Base-by-base conservation (phyloP, 352 stramenopile species). In the Phytophthora agathidicida region DNA sequence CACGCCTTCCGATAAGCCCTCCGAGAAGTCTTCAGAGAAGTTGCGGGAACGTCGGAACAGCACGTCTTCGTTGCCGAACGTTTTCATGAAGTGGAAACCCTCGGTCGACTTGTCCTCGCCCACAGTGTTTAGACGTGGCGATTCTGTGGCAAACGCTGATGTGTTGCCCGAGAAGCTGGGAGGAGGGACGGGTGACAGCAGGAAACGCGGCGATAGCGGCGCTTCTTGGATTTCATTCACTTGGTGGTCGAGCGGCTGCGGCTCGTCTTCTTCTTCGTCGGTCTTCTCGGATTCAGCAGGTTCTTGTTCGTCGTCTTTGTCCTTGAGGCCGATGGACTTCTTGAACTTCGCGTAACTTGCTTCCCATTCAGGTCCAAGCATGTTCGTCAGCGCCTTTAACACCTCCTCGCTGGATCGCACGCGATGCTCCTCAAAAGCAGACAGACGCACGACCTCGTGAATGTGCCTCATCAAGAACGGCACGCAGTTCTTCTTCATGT, bases 401-500 rank as follows among this genome's bases (percentile, higher is more conserved):
- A 96, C 83, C 49, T 96, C 87, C 53, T 94, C 83, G 27, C 76
- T 92, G 37, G 85, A 85, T 39, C 84, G 77, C 60, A 94, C 78
- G 58, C 85, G 88, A 55, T 94, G 82, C 35, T 89, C 76, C 20
- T 75, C 69, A 50, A 83, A 96, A 22, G 83, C 84, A 35, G 81
- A 76, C 5, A 96, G 60, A 3, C 83, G 80, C 30, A 94, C 87
- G 3, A 96, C 70, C 23, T 91, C 83, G 57, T 93, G 86, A 44
- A 96, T 94, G 68, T 94, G 85, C 19, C 78, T 80, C 73, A 96
- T 88, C 42, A 96, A 65, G 55, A 91, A 96, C 31, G 87, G 81
- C 45, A 96, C 72, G 37, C 84, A 94, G 50, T 92, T 93, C 27
- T 88, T 88, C 73, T 94, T 93, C 37, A 96, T 60, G 54, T 96